Evolutionary conservation across 1,139 yeast species (phyloP).

Genomic region (Magnusiomyces fungicola): DNA sequence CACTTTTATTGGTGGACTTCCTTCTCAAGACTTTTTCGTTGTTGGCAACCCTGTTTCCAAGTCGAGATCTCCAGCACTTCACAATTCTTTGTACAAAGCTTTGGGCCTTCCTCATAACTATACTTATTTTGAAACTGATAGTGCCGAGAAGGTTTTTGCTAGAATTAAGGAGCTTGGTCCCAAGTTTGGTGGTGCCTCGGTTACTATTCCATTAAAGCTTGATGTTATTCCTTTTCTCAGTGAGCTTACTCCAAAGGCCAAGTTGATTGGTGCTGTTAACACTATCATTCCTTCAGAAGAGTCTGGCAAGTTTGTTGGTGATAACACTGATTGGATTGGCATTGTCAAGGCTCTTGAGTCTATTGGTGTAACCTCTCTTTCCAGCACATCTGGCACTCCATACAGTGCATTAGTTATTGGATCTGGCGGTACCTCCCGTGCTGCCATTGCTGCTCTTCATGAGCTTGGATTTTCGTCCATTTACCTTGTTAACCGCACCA

Average conservation of each 20-base stretch:
- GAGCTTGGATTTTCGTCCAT: constrained; percentile 70
- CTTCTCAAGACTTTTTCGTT: constrained; percentile 58
- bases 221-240: constrained; percentile 63
- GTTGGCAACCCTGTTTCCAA: constrained; percentile 80
- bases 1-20: constrained; percentile 54
- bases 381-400: constrained; percentile 13
- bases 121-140: constrained; percentile 57
- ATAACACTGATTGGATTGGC: constrained; percentile 96
- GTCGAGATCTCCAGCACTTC: constrained; percentile 83
- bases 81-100: constrained; percentile 63
- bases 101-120: constrained; percentile 77
- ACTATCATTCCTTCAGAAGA: constrained; percentile 57
- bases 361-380: constrained; percentile 40
- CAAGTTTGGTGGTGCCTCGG: constrained; percentile 80
- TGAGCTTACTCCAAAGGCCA: constrained; percentile 59
- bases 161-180: constrained; percentile 42
- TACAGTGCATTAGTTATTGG: constrained; percentile 59
- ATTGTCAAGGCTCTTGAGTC: constrained; percentile 59
- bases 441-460: constrained; percentile 84
- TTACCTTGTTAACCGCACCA: constrained; percentile 76
- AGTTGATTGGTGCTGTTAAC: constrained; percentile 84
- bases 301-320: constrained; percentile 58
- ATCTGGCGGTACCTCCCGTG: constrained; percentile 96
- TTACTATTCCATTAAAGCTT: constrained; percentile 83
- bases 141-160: constrained; percentile 46